Percentiles rank a stretch among this genome's conserved stretches.
These are phyloP conservation scores for Vitis hybrid DNA, from an alignment of 177 flowering plant species.

Conservation along the genomic window DNA sequence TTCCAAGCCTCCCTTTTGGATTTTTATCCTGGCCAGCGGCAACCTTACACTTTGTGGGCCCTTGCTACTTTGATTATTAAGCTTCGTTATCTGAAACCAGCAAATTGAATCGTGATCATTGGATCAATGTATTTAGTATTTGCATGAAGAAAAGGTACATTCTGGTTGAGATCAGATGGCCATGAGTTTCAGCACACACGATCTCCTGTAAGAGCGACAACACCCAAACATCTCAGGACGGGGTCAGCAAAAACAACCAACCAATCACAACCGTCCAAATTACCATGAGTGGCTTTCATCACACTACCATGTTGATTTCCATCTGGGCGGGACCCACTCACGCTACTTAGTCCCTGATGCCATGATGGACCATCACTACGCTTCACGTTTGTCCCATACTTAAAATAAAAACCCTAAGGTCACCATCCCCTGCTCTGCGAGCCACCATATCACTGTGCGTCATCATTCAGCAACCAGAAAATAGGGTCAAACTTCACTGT, in stretches of 20 bases:
- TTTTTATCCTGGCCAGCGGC: no score
- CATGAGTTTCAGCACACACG: background rate
- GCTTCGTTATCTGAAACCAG: no score
- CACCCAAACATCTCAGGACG: background rate
- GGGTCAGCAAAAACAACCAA: constrained; percentile 22
- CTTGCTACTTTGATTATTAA: no score
- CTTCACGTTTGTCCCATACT: background rate
- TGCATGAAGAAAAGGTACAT: no score
- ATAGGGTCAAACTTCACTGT: no score
- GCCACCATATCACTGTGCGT: background rate
- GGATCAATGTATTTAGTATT: no score
- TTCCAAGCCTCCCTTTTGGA: no score
- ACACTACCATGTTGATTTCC: constrained; percentile 13
- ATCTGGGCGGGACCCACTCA: constrained; percentile 13
- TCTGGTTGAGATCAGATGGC: no score
- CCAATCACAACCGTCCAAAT: constrained; percentile 30
- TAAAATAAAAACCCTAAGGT: background rate
- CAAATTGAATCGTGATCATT: no score
- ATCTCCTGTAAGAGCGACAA: background rate
- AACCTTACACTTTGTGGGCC: no score
- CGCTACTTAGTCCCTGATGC: constrained; percentile 12
- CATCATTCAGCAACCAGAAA: no score
- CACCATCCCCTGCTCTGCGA: background rate
- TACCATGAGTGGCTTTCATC: constrained; percentile 11
- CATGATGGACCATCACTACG: constrained; percentile 27